Evolutionary conservation across 495 filamentous ascomycete species (phyloP), one percentile per base, ranked within the genome.

Genomic region (Annulohypoxylon bovei): DNA sequence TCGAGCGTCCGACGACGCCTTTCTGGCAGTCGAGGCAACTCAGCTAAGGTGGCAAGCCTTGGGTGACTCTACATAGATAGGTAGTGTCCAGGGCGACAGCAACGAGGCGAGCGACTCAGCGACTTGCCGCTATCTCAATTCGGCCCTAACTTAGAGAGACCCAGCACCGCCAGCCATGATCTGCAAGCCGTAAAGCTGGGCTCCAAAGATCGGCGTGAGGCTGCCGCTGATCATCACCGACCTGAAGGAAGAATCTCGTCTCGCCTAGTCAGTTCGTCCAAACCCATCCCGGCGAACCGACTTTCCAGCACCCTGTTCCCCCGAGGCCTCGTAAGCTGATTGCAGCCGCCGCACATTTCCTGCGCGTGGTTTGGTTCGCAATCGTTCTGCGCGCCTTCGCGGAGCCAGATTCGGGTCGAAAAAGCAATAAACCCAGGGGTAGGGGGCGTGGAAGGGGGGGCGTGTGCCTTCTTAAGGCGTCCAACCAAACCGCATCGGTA

Each of bases 381-480:
- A 46, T 67, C 58, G 55, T 57, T 30, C 39, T 49, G 37, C 37
- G 30, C 53, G 18, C 35, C 23, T 47, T 5, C 33, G 25, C 12
- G 30, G 57, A 49, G 32, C 57, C 65, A 46, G 47, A 57, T 6
- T 4, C 35, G 59, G 63, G 46, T 49, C 33, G 16, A 23, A 63
- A 33, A 28, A 11, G 8, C 32, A 27, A 65, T 42, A 53, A 54
- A 33, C 53, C 42, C 49, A 65, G 56, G 58, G 60, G 49, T 25
- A 44, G 20, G 22, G 42, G 11, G 6, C 35, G 30, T 55, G 44
- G 16, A n/a, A 66, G n/a, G n/a, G n/a, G 46, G 63, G 32, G 23
- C 50, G 56, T 57, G 58, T 62, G 40, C 33, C 42, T 57, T 67
- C 27, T 35, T 46, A 72, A 53, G 63, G 68, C 68, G 63, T 54